Evolutionary conservation across 2,329 filamentous ascomycete genomes (phyloP), one percentile per base, ranked within the genome.

Genomic region (Aspergillus tamarii): DNA sequence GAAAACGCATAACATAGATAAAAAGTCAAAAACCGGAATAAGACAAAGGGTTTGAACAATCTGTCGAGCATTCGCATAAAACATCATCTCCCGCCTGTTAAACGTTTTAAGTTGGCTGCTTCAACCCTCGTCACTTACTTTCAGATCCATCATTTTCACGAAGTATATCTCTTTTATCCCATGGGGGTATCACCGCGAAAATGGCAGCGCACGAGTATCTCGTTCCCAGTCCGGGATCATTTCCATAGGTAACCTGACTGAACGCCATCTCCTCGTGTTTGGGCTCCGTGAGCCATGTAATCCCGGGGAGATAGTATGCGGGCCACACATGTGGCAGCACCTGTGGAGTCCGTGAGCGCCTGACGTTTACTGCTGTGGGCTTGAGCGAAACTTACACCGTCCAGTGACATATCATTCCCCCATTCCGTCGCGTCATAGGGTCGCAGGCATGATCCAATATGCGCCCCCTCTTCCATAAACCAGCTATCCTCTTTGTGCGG

Each of bases 191-290:
- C 0, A 65, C 58, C 3, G 69, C 73, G 11, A 76, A 34, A 1
- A 74, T 71, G 0, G 71, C 69, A 32, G 67, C 69, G 52, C 36
- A 68, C 2, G 70, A 74, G 48, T 74, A 74, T 2, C 57, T 7
- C 2, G 58, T 61, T 1, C 21, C 57, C 8, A 69, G 23, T 0
- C 54, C 43, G 11, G 68, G n/a, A 12, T 75, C 41, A 12, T 76
- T 73, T 3, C 72, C 71, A 41, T 73, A 71, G 9, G 55, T 52
- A 2, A 73, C 1, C 21, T 72, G 57, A 16, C 54, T 61, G 10
- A 74, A 66, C 1, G 70, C 72, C 65, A 65, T 64, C 48, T 73
- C 59, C n/a, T 43, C 3, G n/a, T 74, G 62, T 23, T 61, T 70
- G 16, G 66, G 67, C 3, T 61, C 41, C 2, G 62, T 65, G 14